phyloP scores from a whole-genome alignment of 208 protist genomes.

The Acanthamoeba sp. region DNA sequence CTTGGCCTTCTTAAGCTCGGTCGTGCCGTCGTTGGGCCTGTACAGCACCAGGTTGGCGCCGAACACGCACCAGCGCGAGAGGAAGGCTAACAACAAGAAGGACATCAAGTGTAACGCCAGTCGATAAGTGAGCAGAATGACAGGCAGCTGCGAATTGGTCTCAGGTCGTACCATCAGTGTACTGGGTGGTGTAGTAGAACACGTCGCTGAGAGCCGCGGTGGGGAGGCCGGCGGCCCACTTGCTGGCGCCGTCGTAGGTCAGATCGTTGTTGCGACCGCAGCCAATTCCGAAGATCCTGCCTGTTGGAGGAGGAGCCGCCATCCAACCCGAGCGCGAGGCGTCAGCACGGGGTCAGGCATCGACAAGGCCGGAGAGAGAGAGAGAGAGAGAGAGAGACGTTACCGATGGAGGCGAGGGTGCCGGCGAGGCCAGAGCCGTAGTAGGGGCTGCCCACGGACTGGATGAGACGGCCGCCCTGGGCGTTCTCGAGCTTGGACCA shows the following conservation, averaged over 20 bases:
- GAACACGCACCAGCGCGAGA: conserved; percentile 45
- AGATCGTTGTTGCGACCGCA: conserved; percentile 79
- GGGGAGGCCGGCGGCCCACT: conserved; percentile 80
- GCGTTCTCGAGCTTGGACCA: conserved; percentile 78
- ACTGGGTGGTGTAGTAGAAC: conserved; percentile 85
- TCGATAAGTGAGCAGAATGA: background rate
- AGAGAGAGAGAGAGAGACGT: too few species aligned
- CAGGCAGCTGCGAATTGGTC: background rate
- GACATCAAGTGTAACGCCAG: too few species aligned
- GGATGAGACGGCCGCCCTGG: conserved; percentile 70
- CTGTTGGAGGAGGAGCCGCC: too few species aligned
- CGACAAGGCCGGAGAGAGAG: too few species aligned
- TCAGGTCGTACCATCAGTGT: conserved; percentile 21
- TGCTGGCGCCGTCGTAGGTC: conserved; percentile 80
- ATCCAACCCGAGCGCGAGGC: too few species aligned
- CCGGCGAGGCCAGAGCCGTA: conserved; percentile 81
- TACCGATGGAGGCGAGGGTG: conserved; percentile 75
- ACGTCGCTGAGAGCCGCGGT: conserved; percentile 57
- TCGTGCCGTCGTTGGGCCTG: conserved; percentile 86
- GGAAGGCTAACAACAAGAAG: conserved; percentile 6
- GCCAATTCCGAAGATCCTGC: conserved; percentile 1
- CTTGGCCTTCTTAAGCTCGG: conserved; percentile 74
- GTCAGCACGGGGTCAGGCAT: too few species aligned
- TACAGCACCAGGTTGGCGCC: conserved; percentile 66
- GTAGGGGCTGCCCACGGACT: conserved; percentile 86